Percentiles rank a stretch among this genome's conserved stretches.
phyloP scores from a whole-genome alignment of 495 filamentous ascomycete genomes.

The Daldinia caldariorum region DNA sequence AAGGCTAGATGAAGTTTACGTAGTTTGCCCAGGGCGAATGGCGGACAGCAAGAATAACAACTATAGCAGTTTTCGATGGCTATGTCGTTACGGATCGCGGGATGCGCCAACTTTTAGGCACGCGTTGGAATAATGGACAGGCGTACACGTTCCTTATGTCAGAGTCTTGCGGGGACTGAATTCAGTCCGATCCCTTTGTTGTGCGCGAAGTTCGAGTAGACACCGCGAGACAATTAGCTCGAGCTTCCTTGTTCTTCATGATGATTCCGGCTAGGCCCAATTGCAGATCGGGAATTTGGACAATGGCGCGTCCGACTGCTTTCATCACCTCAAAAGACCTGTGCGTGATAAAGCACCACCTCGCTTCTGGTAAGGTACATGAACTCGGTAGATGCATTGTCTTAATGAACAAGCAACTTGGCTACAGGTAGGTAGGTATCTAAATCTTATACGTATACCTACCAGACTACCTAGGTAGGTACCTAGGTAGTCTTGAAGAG shows the following conservation, averaged over 20 bases:
- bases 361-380: background rate
- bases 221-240: background rate
- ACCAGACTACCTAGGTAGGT: no score
- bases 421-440: no score
- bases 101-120: conserved; percentile 22
- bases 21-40: background rate
- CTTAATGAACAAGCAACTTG: background rate
- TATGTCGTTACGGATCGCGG: background rate
- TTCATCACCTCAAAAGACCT: background rate
- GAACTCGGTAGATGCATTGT: background rate
- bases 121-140: conserved; percentile 4
- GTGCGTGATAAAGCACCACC: background rate
- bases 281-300: background rate
- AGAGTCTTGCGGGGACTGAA: conserved; percentile 12
- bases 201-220: background rate
- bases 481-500: no score
- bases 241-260: conserved; percentile 23
- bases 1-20: no score
- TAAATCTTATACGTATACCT: no score
- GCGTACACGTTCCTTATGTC: conserved; percentile 18
- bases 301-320: background rate
- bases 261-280: conserved; percentile 19
- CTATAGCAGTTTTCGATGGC: background rate
- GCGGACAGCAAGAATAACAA: background rate
- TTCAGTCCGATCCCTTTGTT: conserved; percentile 31